These are phyloP conservation scores for Begonia masoniana DNA, from an alignment of 306 rosid genomes.

Conservation along the genomic window DNA sequence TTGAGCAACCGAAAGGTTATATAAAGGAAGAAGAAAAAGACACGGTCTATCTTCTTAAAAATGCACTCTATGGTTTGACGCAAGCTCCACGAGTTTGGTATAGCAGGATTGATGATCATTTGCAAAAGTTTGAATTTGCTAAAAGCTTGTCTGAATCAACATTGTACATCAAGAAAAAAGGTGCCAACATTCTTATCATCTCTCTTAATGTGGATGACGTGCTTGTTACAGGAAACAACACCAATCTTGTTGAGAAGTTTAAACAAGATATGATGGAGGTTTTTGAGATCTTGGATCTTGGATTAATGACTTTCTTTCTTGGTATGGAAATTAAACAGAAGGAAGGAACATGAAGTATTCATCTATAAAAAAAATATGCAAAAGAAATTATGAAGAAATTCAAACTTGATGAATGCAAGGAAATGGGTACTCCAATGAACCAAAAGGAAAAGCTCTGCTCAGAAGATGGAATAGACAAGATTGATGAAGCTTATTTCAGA, in stretches of 20 bases:
- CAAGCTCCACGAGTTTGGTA: conserved; percentile 5
- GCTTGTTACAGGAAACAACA: not conserved
- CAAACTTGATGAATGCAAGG: not conserved
- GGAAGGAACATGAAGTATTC: no score
- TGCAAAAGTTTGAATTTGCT: not conserved
- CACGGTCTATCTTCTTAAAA: no score
- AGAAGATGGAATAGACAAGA: not conserved
- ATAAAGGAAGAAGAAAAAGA: no score
- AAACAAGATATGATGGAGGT: not conserved
- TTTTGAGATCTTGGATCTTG: no score
- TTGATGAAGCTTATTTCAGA: not conserved
- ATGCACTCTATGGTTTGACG: not conserved
- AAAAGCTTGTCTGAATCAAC: no score
- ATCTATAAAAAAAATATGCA: conserved; percentile 3
- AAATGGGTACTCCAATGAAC: no score
- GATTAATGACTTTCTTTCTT: no score
- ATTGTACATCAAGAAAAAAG: no score
- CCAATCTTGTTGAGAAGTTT: not conserved
- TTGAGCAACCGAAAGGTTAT: not conserved
- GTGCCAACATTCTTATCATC: not conserved
- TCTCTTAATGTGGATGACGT: not conserved
- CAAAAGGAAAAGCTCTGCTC: no score
- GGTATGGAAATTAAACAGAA: no score
- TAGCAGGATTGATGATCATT: not conserved
- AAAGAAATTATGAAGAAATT: conserved; percentile 1